A percentile compares a stretch with the other conserved stretches of the same genome.
Conservation (phyloP, 257 asterid genomes). For the Solanum clarkiae region DNA sequence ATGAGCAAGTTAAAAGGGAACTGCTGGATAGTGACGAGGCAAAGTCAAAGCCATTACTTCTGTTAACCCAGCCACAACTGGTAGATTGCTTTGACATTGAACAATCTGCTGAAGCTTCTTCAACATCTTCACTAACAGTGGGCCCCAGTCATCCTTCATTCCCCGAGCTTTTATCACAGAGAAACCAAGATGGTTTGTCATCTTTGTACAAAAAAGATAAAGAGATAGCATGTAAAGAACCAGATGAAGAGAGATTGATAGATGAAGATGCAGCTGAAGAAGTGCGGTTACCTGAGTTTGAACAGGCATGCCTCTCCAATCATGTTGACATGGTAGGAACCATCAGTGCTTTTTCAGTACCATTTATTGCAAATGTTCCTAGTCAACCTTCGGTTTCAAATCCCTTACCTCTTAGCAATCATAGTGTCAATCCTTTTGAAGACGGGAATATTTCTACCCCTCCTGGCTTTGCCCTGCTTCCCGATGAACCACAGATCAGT, state of each 20-base stretch:
- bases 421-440: slow-evolving; percentile 15
- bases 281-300: slow-evolving; percentile 12
- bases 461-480: slow-evolving; percentile 20
- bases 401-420: slow-evolving; percentile 15
- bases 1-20: not conserved
- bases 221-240: slow-evolving; percentile 10
- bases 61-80: not conserved
- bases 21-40: not conserved
- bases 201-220: slow-evolving; percentile 17
- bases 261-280: slow-evolving; percentile 4
- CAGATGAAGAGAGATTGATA: slow-evolving; percentile 14
- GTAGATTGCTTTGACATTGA: not conserved
- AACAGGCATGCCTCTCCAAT: slow-evolving; percentile 17
- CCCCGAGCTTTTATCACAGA: not conserved
- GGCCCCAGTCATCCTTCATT: not conserved
- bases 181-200: slow-evolving; percentile 3
- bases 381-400: slow-evolving; percentile 16
- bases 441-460: slow-evolving; percentile 14
- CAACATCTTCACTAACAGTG: not conserved
- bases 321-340: slow-evolving; percentile 12
- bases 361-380: slow-evolving; percentile 7
- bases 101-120: not conserved
- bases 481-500: slow-evolving; percentile 20
- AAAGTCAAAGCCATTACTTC: not conserved
- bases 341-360: slow-evolving; percentile 4